Base-by-base conservation (phyloP, 768 basidiomycete species). In the Boletus pseudopeckii region DNA sequence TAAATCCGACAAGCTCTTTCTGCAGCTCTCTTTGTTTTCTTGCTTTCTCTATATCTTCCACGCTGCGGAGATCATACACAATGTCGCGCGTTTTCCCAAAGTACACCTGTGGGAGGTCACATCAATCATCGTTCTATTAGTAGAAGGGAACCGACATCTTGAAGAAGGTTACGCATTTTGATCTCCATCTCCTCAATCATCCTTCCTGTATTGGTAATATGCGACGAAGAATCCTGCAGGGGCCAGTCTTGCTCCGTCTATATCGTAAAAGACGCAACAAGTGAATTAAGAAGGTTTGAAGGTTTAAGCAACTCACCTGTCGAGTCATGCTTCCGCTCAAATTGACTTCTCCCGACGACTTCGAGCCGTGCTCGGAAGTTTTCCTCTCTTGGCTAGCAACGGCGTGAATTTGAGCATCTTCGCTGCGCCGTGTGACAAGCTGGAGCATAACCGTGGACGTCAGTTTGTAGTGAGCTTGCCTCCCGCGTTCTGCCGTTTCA, bases 151-250 rank as follows among this genome's bases (percentile, higher is more conserved):
- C 74, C 43, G 54, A 84, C 91, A 77, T 94, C 92, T 71, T 92
- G 90, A 45, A 99, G 77, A 52, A 93, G 75, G 71, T 97, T 97
- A 37, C 97, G 82, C 92, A 98, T 94, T 76, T 98, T 98, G 70
- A 95, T 92, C 73, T 99, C 97, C 92, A 96, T 95, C 59, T 98
- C 97, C 71, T 99, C 97, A 58, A 99, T 86, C 86, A 98, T 88
- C 60, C 80, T 82, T 5, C 97, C 97, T n/a, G 88, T 86, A 71
- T 98, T 98, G 40, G 84, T 81, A 54, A 99, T 88, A 72, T 99
- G 97, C 39, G 90, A 87, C 20, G 86, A 81, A 39, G 80, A 68
- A 60, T 90, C 90, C 34, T 89, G 85, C 48, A 97, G 65, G 24
- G 92, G 83, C 72, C 81, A 88, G 68, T 96, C 95, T 70, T 90